Evolutionary conservation across 2,329 filamentous ascomycete genomes (phyloP), one percentile per base, ranked within the genome.

Genomic region (Sordariomycetes sp.): DNA sequence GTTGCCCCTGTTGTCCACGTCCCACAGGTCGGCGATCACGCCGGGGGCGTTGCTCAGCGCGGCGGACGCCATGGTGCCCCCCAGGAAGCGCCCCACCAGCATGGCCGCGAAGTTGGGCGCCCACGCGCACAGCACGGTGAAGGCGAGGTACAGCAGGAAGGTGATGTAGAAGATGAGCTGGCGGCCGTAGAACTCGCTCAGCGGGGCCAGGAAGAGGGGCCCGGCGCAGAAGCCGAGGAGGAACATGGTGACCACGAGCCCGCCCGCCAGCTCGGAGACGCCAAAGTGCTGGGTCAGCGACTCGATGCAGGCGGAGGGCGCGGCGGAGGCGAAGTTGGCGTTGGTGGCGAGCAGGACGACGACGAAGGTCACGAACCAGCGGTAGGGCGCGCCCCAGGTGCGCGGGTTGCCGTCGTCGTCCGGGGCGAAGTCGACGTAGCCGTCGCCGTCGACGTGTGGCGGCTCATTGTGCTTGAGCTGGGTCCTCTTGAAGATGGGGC

Each of bases 31-130:
- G 32, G 82, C 80, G 35, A 89, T 83, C 2, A 81, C 81, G 25
- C 85, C 85, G 43, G 82, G 82, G 6, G 85, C 86, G 62, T 86
- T 85, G 0, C 85, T 86, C 11, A 89, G 67, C 0, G 83, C 79
- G 32, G 77, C 78, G 3, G 79, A 79, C 32, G 85, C 86, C 53
- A 84, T 84, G n/a, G 81, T 69, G 7, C 86, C 87, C 3, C 79
- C 77, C 1, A 87, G 63, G 62, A 87, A 79, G 1, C 85, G 79
- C 63, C 87, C 84, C 4, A 71, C 74, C 56, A 85, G 76, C 40
- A 86, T 72, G 54, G 76, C 67, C 20, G 68, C 71, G 18, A 81
- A 65, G n/a, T 70, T 74, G 0, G 76, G 75, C 1, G 79, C 74
- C 28, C 79, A 66, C 0, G 81, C 80, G 64, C 79, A 79, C 8